phyloP scores from a whole-genome alignment of 164 flowering plant species.

The Vitis rupestris region DNA sequence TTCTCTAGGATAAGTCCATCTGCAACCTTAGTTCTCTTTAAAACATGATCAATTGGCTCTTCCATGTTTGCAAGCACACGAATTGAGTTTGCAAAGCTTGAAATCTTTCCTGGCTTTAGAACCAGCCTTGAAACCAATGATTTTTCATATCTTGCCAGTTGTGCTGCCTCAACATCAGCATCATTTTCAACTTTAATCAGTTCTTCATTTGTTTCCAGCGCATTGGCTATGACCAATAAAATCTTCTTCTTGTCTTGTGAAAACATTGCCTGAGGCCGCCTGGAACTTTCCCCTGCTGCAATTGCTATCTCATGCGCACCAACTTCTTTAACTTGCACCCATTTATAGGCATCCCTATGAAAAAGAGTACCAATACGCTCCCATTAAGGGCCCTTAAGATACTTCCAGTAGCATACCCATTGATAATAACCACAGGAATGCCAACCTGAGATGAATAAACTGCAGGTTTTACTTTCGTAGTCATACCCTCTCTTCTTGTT shows the following conservation, averaged over 20 bases:
- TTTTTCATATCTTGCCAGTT: constrained; percentile 76
- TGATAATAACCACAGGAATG: constrained; percentile 85
- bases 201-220: constrained; percentile 76
- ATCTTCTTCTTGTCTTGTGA: constrained; percentile 69
- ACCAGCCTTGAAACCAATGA: constrained; percentile 79
- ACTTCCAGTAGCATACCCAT: constrained; percentile 74
- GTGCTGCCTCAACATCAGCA: constrained; percentile 80
- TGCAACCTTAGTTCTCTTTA: constrained; percentile 87
- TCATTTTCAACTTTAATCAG: constrained; percentile 70
- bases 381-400: constrained; percentile 73
- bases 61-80: constrained; percentile 93
- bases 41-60: constrained; percentile 81
- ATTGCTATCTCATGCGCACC: constrained; percentile 87
- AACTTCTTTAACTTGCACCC: constrained; percentile 48
- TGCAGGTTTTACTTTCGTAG: constrained; percentile 98
- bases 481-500: constrained; percentile 98
- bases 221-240: constrained; percentile 80
- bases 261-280: constrained; percentile 75
- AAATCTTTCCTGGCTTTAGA: constrained; percentile 81
- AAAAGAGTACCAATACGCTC: constrained; percentile 82
- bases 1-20: constrained; percentile 92
- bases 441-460: constrained; percentile 83
- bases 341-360: constrained; percentile 76
- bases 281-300: constrained; percentile 92
- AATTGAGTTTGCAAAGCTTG: constrained; percentile 75